Evolutionary conservation across 129 eudicot genomes (phyloP).

Genomic region (Flaveria trinervia): DNA sequence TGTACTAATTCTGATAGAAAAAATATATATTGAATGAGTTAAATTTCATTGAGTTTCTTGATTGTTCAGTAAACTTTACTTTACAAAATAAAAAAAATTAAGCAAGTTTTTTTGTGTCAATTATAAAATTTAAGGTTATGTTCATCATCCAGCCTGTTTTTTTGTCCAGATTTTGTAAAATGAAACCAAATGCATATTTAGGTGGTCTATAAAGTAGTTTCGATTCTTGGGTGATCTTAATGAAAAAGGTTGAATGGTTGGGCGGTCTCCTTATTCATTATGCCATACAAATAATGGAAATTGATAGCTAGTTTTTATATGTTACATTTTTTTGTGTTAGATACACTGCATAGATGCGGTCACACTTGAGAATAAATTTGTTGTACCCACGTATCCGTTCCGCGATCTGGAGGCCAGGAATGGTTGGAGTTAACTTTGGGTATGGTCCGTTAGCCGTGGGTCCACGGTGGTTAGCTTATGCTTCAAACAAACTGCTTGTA

Average conservation of each 20-base stretch:
- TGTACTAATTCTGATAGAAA: neutral
- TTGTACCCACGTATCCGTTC: constrained; percentile 52
- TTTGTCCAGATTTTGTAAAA: neutral
- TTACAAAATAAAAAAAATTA: neutral
- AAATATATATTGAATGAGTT: neutral
- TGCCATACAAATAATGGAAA: neutral
- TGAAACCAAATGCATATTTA: neutral
- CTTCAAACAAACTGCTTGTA: constrained; percentile 47
- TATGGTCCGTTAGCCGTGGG: constrained; percentile 60
- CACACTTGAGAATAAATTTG: constrained; percentile 50
- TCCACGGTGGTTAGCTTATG: constrained; percentile 60
- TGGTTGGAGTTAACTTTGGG: constrained; percentile 48
- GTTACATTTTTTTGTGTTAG: constrained; percentile 29
- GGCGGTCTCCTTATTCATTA: neutral
- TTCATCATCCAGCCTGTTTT: neutral
- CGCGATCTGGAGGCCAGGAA: constrained; percentile 52
- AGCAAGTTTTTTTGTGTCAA: neutral
- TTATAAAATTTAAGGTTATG: neutral
- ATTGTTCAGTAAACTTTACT: neutral
- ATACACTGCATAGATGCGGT: constrained; percentile 54
- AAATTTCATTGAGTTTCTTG: neutral
- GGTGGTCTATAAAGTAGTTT: neutral
- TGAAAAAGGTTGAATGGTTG: neutral
- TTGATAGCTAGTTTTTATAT: constrained; percentile 4
- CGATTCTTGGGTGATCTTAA: neutral